Evolutionary conservation across 306 rosid genomes (phyloP).

Genomic region (Comarum palustre): DNA sequence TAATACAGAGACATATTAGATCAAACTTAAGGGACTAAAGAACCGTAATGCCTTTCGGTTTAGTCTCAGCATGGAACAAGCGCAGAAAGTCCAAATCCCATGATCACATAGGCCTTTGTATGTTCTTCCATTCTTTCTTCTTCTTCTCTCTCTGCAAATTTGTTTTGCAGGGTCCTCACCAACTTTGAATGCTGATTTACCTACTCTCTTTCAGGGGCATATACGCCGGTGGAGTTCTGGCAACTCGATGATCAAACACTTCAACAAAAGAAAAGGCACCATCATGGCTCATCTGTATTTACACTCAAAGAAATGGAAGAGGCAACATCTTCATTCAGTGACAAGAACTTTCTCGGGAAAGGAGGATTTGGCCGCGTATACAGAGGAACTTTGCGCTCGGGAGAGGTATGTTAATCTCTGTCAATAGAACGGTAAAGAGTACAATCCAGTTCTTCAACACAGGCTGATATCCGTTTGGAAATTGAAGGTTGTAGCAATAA

Average conservation of each 20-base stretch:
- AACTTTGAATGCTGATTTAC: slow-evolving; percentile 7
- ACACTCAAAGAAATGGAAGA: slow-evolving; percentile 90
- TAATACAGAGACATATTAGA: slow-evolving; percentile 7
- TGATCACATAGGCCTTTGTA: slow-evolving; percentile 80
- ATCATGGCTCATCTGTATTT: slow-evolving; percentile 73
- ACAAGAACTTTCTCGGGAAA: slow-evolving; percentile 75
- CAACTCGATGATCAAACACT: slow-evolving; percentile 67
- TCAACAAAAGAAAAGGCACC: slow-evolving; percentile 56
- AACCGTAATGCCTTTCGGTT: slow-evolving; percentile 70
- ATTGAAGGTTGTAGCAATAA: slow-evolving; percentile 77
- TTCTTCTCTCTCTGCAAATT: neutral
- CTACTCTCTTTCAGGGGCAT: slow-evolving; percentile 57
- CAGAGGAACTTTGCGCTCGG: slow-evolving; percentile 64
- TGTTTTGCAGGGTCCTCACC: neutral
- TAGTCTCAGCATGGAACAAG: slow-evolving; percentile 95
- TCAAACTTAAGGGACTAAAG: slow-evolving; percentile 20
- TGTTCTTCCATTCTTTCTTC: slow-evolving; percentile 20
- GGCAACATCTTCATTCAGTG: slow-evolving; percentile 85
- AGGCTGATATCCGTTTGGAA: slow-evolving; percentile 20
- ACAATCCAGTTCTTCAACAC: slow-evolving; percentile 10
- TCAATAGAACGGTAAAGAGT: neutral
- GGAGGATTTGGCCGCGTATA: slow-evolving; percentile 96
- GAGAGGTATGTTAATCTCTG: slow-evolving; percentile 52
- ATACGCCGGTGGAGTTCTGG: slow-evolving; percentile 75
- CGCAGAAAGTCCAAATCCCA: slow-evolving; percentile 80